A percentile compares a stretch with the other conserved stretches of the same genome.
phyloP scores from a whole-genome alignment of 75 land plant genomes.

The Picea glauca region DNA sequence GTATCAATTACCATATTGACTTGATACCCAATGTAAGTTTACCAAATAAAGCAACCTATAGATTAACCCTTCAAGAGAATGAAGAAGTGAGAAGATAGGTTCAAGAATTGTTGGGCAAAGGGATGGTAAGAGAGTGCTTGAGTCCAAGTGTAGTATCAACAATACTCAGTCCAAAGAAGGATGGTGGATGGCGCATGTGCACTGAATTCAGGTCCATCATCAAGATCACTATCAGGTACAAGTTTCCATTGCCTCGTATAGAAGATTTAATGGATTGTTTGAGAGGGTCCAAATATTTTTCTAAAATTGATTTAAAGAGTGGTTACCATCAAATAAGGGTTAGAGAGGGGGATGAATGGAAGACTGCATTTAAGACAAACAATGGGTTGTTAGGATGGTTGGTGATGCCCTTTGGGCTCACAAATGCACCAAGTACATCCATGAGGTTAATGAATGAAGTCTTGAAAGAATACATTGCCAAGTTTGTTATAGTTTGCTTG shows the following conservation, averaged over 20 bases:
- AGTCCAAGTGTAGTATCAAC: background rate
- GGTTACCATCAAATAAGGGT: too few species aligned
- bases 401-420: background rate
- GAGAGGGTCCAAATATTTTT: too few species aligned
- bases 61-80: background rate
- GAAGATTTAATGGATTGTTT: too few species aligned
- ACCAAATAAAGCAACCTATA: background rate
- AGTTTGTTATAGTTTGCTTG: background rate
- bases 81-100: background rate
- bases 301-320: too few species aligned
- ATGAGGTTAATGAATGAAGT: background rate
- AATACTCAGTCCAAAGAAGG: background rate
- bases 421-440: background rate
- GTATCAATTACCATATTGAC: background rate
- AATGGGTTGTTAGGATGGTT: background rate
- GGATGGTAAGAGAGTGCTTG: background rate
- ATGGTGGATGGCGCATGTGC: background rate
- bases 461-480: background rate
- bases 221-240: background rate
- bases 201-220: background rate
- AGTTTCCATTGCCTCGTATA: too few species aligned
- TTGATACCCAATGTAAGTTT: background rate
- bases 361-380: background rate
- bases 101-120: background rate
- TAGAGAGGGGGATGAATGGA: background rate